Evolutionary conservation across 2,329 filamentous ascomycete species (phyloP), one percentile per base, ranked within the genome.

Genomic region (Diaporthe batatas): DNA sequence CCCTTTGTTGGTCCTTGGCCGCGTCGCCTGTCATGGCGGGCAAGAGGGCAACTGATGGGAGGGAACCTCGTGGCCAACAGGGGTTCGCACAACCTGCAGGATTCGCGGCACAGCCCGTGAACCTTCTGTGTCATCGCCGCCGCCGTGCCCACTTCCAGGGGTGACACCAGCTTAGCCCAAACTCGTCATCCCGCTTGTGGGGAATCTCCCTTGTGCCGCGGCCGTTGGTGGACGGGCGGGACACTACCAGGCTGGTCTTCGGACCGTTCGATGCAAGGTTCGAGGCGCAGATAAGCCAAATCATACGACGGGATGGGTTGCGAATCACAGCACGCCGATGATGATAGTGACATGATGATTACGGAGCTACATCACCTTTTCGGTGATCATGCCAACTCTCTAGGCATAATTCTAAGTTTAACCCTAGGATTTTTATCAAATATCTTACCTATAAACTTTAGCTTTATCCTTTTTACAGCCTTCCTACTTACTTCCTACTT

Each of bases 91-190:
- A 68, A 70, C 69, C 70, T 74, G 73, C 73, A 74, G 55, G 57
- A 68, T 70, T 65, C 39, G 70, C 73, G 73, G 73, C 73, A 68
- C 58, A 70, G 71, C 73, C 68, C 73, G 73, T 53, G 73, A 72
- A 72, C 65, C 67, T 59, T 68, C 23, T 74, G 73, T 70, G 58
- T 67, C 58, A 74, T 74, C 57, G 69, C 58, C 71, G 70, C 58
- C 51, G 70, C 65, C 36, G 70, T 70, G 68, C 68, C 68, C 68
- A 70, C 68, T 62, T 70, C 58, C 70, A 72, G 70, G 70, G 72
- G 70, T 68, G 70, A 51, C 51, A 70, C 68, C 54, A 58, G 58
- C 55, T 70, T 67, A 67, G 62, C 14, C 62, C 62, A 53, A 53
- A 67, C 62, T 39, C 62, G 47, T 53, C 62, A 67, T 67, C 62